Evolutionary conservation across 495 filamentous ascomycete species (phyloP).

Genomic region (Penicilliopsis zonata): DNA sequence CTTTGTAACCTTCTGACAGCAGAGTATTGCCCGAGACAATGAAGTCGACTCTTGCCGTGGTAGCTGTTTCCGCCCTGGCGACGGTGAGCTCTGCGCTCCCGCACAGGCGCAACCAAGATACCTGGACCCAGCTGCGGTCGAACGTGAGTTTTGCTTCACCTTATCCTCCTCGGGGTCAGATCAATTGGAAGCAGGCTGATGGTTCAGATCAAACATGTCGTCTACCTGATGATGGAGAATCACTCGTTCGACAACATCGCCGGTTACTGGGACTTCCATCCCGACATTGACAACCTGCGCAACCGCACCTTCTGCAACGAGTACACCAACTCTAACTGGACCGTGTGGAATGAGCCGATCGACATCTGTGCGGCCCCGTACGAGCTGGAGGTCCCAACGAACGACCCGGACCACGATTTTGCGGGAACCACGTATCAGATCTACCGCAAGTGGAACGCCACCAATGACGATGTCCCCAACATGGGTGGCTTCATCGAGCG

Average conservation of each 20-base stretch:
- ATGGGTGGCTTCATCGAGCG: conserved; percentile 33
- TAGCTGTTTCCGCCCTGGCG: conserved; percentile 8
- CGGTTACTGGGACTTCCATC: conserved; percentile 30
- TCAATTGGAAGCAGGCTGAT: conserved; percentile 1
- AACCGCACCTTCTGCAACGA: conserved; percentile 27
- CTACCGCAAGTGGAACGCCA: conserved; percentile 28
- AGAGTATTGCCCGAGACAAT: conserved; percentile 8
- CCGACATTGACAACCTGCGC: conserved; percentile 27
- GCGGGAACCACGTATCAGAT: conserved; percentile 29
- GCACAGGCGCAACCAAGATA: conserved; percentile 5
- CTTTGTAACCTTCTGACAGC: too few species aligned
- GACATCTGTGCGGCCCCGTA: conserved; percentile 26
- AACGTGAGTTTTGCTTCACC: conserved; percentile 11
- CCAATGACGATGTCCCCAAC: conserved; percentile 23
- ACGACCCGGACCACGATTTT: conserved; percentile 30
- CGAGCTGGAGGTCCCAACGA: conserved; percentile 26
- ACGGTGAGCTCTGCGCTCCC: conserved; percentile 9
- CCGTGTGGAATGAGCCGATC: conserved; percentile 27
- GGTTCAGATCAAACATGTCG: conserved; percentile 28
- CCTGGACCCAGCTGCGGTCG: conserved; percentile 16
- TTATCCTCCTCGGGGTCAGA: neutral
- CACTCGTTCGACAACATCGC: conserved; percentile 36
- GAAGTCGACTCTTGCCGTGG: conserved; percentile 7
- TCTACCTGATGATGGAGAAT: conserved; percentile 35
- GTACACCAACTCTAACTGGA: conserved; percentile 32